phyloP scores from a whole-genome alignment of 805 yeast genomes.

The Ascoidea tarda region DNA sequence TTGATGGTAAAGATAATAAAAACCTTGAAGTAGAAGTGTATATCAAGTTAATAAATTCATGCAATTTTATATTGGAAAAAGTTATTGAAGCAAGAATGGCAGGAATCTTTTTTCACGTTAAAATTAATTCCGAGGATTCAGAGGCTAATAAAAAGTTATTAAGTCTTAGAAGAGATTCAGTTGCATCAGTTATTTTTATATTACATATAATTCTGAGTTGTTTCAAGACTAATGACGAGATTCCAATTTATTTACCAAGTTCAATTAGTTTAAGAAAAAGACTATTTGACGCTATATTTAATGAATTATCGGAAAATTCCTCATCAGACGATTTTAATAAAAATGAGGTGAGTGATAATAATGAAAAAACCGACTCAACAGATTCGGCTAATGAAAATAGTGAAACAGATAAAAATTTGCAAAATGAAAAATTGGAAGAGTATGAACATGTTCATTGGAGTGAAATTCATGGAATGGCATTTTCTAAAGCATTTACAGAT shows the following conservation, averaged over 20 bases:
- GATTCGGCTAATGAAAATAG: neutral
- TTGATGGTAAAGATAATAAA: neutral
- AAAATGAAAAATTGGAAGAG: conserved; percentile 1
- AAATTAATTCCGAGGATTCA: conserved; percentile 26
- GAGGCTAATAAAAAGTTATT: conserved; percentile 23
- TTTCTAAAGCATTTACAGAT: conserved; percentile 31
- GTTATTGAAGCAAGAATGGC: conserved; percentile 33
- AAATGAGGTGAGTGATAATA: neutral
- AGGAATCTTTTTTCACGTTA: conserved; percentile 30
- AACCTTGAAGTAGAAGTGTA: conserved; percentile 13
- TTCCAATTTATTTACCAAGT: conserved; percentile 32
- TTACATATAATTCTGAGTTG: conserved; percentile 30
- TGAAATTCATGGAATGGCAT: conserved; percentile 34
- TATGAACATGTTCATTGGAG: conserved; percentile 26
- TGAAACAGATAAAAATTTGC: neutral
- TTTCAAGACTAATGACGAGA: conserved; percentile 19
- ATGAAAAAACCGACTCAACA: conserved; percentile 3
- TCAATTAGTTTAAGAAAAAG: conserved; percentile 27
- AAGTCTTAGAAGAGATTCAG: conserved; percentile 32
- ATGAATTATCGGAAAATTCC: conserved; percentile 6
- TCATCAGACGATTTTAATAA: neutral
- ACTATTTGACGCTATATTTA: conserved; percentile 24
- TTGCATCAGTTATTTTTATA: conserved; percentile 28
- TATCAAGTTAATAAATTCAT: conserved; percentile 19
- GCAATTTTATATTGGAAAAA: conserved; percentile 26